Base-by-base conservation (phyloP, 441 rosid genomes). In the Adansonia rubrostipa region DNA sequence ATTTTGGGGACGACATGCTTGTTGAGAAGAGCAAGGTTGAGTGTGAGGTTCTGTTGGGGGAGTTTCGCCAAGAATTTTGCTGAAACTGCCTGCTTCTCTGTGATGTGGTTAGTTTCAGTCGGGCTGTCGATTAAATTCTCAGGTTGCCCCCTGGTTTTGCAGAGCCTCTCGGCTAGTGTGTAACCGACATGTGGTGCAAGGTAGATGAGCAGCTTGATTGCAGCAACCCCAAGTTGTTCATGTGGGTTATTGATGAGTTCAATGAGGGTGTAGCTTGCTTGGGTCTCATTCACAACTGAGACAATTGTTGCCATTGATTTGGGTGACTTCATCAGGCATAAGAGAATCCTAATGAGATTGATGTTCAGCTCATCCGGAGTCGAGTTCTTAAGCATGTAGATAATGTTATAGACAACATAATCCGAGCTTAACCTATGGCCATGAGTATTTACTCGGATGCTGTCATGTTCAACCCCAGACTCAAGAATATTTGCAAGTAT, bases 171-270 rank as follows among this genome's bases (percentile, higher is more conserved):
- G 0, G 89, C 86, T 63, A 93, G 81, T 3, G 86, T 87, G 82
- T 93, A 90, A n/a, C 98, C 97, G 74, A 93, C 82, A 79, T 79
- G 84, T 3, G 98, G 87, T 44, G 93, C 82, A 42, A 95, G 88
- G 42, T 78, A 75, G 42, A 84, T 84, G 71, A 95, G 93, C 64
- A 95, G 82, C 82, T 91, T 93, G 71, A 90, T 83, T 61, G 92
- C 91, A 48, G 85, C 90, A 73, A 93, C 88, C 57, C 82, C 90
- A 17, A 95, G 87, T 64, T 90, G 88, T n/a, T 92, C 93, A 64
- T 87, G 85, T n/a, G 94, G 97, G 84, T 88, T 87, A 79, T 92
- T 91, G 88, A 93, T 86, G 78, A 93, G 88, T 82, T 90, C 96
- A 67, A 91, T 82, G 80, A 95, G 78, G n/a, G 86, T 87, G 76